Evolutionary conservation across 805 yeast genomes (phyloP).

Genomic region (Lipomyces kockii): DNA sequence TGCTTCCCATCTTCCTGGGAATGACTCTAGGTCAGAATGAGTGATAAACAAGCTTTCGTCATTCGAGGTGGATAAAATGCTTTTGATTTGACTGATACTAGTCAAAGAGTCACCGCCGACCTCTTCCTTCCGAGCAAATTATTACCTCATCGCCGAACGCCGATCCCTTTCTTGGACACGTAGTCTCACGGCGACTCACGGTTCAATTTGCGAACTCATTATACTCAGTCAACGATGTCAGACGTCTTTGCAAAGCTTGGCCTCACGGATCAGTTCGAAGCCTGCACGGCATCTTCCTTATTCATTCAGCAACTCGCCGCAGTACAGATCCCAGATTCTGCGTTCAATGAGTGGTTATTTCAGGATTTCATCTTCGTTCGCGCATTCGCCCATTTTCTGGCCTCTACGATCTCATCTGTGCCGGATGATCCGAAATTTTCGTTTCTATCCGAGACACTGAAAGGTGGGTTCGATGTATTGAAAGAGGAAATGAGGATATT

Average conservation of each 20-base stretch:
- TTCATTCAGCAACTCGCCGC: not conserved
- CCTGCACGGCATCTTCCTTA: not conserved
- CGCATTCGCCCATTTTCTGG: constrained; percentile 9
- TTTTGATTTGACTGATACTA: no score
- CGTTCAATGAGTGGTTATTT: constrained; percentile 5
- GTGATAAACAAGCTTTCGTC: no score
- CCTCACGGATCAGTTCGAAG: not conserved
- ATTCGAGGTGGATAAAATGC: no score
- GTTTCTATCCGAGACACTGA: constrained; percentile 1
- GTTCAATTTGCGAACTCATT: no score
- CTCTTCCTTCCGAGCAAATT: no score
- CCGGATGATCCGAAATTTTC: not conserved
- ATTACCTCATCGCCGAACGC: no score
- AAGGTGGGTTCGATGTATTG: constrained; percentile 5
- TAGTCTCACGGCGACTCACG: no score
- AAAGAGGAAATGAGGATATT: not conserved
- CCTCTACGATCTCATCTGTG: constrained; percentile 1
- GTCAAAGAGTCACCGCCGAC: no score
- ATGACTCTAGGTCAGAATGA: no score
- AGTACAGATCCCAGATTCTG: not conserved
- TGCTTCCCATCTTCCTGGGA: no score
- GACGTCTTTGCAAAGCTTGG: not conserved
- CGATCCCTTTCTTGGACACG: no score
- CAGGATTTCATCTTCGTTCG: constrained; percentile 11
- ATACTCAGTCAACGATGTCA: no score